Evolutionary conservation across 495 filamentous ascomycete species (phyloP), one percentile per base, ranked within the genome.

Genomic region (Symbiotaphrina buchneri): DNA sequence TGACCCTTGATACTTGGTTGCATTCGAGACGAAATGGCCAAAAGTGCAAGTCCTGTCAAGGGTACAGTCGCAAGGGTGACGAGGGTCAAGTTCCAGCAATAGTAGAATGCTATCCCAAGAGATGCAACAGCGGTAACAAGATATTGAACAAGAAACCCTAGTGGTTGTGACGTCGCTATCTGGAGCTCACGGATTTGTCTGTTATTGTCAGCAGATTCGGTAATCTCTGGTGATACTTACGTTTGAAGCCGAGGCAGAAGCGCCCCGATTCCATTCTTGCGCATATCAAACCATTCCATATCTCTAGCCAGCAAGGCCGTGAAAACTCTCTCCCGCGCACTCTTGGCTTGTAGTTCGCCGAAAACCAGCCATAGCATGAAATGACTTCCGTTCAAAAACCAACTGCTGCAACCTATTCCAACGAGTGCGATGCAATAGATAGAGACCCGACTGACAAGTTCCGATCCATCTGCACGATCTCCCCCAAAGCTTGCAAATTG

Each of bases 181-280:
- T 93, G 81, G 14, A 97, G 56, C 32, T 94, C 87, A 36, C 74
- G 64, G 13, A 74, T 68, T 41, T 92, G 68, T 10, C 84, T 94
- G 28, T 15, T 21, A 4, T 15, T n/a, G n/a, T n/a, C n/a, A n/a
- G n/a, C n/a, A n/a, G n/a, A 13, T 21, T 13, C 10, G 10, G 7
- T 33, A 13, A 10, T 8, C 6, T 23, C 2, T 7, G 20, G 3
- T 35, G 11, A n/a, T 19, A 47, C 65, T 48, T 55, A 90, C 84
- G 68, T 75, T 53, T 87, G 72, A 7, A 82, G 50, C 25, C 65
- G 54, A 10, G 70, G 67, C 10, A 87, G 45, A 24, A 91, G 55
- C 6, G 76, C 71, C 3, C 65, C 65, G 21, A 81, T 63, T 3
- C 84, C 87, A 40, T 75, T 63, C 38, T 59, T 54, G 25, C 71